phyloP scores from a whole-genome alignment of 2,329 filamentous ascomycete genomes.

The Orbilia ellipsospora region DNA sequence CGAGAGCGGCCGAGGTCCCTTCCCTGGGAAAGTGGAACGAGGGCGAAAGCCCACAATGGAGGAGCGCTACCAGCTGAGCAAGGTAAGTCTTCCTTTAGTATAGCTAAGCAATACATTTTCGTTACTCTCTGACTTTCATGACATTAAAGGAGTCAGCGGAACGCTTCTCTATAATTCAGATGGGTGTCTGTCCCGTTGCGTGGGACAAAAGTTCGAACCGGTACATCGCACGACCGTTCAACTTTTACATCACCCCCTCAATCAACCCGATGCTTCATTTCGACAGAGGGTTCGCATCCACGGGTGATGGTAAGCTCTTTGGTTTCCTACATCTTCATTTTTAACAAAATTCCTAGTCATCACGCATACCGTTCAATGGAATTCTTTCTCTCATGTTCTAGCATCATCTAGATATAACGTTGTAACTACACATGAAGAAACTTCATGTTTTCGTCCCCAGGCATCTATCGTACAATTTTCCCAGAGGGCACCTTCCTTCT shows the following conservation, averaged over 20 bases:
- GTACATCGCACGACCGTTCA: constrained; percentile 56
- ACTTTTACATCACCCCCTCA: constrained; percentile 56
- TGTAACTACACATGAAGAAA: too few relatives aligned
- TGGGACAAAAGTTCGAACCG: constrained; percentile 32
- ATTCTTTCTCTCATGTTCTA: too few relatives aligned
- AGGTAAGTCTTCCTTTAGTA: constrained; percentile 17
- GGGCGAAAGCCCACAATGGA: constrained; percentile 54
- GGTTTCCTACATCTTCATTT: not conserved
- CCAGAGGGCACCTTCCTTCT: not conserved
- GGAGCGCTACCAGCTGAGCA: constrained; percentile 56
- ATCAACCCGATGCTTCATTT: constrained; percentile 24
- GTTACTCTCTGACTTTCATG: constrained; percentile 1
- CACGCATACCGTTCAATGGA: too few relatives aligned
- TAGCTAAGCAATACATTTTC: not conserved
- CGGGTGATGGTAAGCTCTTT: constrained; percentile 39
- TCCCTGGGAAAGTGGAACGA: constrained; percentile 41
- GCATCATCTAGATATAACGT: too few relatives aligned
- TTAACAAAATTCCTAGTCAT: not conserved
- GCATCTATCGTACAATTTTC: too few relatives aligned
- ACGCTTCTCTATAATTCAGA: constrained; percentile 57
- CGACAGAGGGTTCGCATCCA: constrained; percentile 23
- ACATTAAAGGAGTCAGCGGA: constrained; percentile 55
- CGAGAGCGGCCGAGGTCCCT: constrained; percentile 24
- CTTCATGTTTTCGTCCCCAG: too few relatives aligned
- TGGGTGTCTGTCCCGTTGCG: constrained; percentile 57